These are phyloP conservation scores for Alternaria tenuissima DNA, from an alignment of 2,329 filamentous ascomycete genomes.

Conservation along the genomic window DNA sequence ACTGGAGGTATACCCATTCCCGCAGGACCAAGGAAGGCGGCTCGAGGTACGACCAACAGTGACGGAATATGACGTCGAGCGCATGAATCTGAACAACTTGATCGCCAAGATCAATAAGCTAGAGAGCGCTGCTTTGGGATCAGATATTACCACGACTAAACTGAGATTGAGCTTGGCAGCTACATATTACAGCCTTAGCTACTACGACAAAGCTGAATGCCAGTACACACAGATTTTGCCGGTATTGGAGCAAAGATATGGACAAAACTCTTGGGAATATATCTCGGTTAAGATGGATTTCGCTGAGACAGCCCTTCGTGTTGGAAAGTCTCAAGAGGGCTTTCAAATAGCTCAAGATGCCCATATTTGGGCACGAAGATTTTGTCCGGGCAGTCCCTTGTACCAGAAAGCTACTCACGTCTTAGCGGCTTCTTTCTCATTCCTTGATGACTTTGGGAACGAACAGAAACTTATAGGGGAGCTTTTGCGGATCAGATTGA, in stretches of 20 bases:
- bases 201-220: background rate
- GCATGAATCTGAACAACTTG: background rate
- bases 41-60: background rate
- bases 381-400: background rate
- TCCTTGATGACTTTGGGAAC: too few relatives aligned
- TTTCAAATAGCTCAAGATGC: background rate
- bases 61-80: fast-evolving
- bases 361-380: background rate
- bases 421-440: too few relatives aligned
- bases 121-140: background rate
- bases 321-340: background rate
- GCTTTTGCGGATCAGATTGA: fast-evolving
- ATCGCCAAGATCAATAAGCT: background rate
- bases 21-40: background rate
- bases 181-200: background rate
- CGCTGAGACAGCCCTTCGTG: fast-evolving
- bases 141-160: background rate
- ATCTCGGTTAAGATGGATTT: fast-evolving
- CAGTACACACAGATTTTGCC: background rate
- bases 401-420: fast-evolving
- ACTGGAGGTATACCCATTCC: background rate
- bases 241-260: fast-evolving
- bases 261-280: background rate
- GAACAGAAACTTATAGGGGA: too few relatives aligned
- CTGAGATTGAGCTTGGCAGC: fast-evolving